Base-by-base conservation (phyloP, 441 rosid species). In the Euphorbia schlechtendalii region DNA sequence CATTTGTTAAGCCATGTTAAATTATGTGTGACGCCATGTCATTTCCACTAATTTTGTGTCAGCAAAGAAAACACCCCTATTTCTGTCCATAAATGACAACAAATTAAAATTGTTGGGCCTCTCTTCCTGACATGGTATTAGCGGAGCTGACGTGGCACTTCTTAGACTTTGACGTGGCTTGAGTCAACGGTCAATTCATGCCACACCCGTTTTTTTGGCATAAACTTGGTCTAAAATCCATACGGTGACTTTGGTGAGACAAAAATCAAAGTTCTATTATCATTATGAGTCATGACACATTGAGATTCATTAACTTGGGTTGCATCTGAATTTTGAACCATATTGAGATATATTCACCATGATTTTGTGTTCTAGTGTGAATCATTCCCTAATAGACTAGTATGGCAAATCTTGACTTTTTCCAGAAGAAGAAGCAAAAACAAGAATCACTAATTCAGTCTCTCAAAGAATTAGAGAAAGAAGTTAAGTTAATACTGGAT, bases 371-470 rank as follows among this genome's bases (percentile, higher is more conserved):
- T 1, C 10, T 8, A 4, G 41, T 38, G 41, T 8, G 11, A 38
- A 38, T 9, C 5, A 24, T 15, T 63, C 21, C 34, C 11, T 56
- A 27, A 30, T 2, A 32, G 4, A 59, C 40, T 28, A 53, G 17
- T 57, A 62, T 46, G 51, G 43, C 13, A 13, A 10, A 46, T 58
- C 41, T 59, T 45, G 6, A 22, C 38, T 61, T 27, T 62, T 69
- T 62, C 5, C 92, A 89, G 96, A 92, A 88, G 81, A 87, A 85
- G 81, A 88, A 84, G 71, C 88, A 86, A 65, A 80, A 79, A 27
- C 73, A 80, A 63, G 25, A 78, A 71, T 78, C 88, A 0, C 43
- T 78, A 66, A 67, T 85, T 68, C 82, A 70, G 20, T 88, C 92
- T 63, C 89, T 93, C 18, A 45, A 38, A 51, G 91, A 83, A 71